Base-by-base conservation (phyloP, 192 early-diverging fungal species). In the Chytriomyces sp. region DNA sequence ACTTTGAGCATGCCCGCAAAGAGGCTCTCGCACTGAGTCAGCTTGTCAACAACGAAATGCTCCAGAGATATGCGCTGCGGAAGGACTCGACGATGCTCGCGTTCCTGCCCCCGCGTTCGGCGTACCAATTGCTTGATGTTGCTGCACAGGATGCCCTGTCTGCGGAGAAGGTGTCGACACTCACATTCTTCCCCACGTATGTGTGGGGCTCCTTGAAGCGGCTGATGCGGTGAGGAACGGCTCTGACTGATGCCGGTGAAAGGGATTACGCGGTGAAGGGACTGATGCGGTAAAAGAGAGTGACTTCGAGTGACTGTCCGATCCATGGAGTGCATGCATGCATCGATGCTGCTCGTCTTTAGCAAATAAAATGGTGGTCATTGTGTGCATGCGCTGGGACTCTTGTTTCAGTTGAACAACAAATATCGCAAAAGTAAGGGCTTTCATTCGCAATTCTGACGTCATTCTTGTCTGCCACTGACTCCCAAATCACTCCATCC, bases 131-230 rank as follows among this genome's bases (percentile, higher is more conserved):
- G 61, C 64, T 76, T 7, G 64, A 76, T 45, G 10, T 47, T 47
- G 20, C 64, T 7, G 43, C 75, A 57, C 75, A 76, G 49, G 64
- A 67, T 23, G 44, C 61, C 10, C 11, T 76, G 11, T 45, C 64
- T 8, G 20, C 13, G 20, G 63, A 76, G 35, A 76, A 76, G 26
- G 75, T 76, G 7, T 76, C 75, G 23, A 65, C 61, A 0, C 48
- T 65, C 3, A 66, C 24, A 6, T 76, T 76, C 64, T 76, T 76
- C 45, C 75, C 75, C n/a, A 76, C 62, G 13, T 76, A 76, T 44
- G 64, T 76, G 23, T 57, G 75, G 49, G 75, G 49, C 7, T 50
- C 45, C 24, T 45, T 63, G 7, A 64, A 65, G 28, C 26, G 75
- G 28, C 46, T 76, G 63, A 65, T 65, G 61, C 62, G 61, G 7